Evolutionary conservation across 495 filamentous ascomycete genomes (phyloP).

Genomic region (Penicillium goetzii): DNA sequence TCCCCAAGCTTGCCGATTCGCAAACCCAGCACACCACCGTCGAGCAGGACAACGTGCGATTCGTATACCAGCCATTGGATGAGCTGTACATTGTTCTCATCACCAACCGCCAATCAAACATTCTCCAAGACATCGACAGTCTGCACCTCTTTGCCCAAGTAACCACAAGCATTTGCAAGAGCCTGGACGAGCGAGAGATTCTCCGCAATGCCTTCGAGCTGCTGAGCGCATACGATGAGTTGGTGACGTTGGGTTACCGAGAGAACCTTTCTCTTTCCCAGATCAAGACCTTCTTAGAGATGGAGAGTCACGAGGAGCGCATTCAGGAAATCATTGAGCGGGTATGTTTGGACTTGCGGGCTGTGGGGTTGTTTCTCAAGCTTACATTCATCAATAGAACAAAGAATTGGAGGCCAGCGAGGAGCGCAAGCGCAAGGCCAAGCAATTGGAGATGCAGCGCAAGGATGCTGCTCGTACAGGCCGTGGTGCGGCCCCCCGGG

Average conservation of each 20-base stretch:
- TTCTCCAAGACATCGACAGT: conserved; percentile 97
- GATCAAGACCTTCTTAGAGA: conserved; percentile 98
- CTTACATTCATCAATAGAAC: conserved; percentile 61
- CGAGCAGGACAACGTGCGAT: conserved; percentile 98
- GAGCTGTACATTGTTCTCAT: conserved; percentile 99
- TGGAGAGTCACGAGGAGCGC: conserved; percentile 98
- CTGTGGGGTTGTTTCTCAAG: conserved; percentile 12
- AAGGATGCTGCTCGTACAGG: conserved; percentile 77
- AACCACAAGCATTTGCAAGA: conserved; percentile 94
- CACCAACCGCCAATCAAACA: conserved; percentile 99
- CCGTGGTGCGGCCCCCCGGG: conserved; percentile 63
- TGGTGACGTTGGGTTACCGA: conserved; percentile 91
- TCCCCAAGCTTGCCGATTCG: conserved; percentile 93
- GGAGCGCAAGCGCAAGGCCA: conserved; percentile 96
- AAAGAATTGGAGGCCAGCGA: conserved; percentile 98
- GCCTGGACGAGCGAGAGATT: conserved; percentile 92
- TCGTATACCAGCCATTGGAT: conserved; percentile 97
- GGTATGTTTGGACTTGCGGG: conserved; percentile 51
- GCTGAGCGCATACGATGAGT: conserved; percentile 92
- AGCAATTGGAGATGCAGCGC: conserved; percentile 96
- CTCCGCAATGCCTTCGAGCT: conserved; percentile 92
- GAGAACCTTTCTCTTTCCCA: conserved; percentile 94
- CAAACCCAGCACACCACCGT: conserved; percentile 97
- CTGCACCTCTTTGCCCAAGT: conserved; percentile 97
- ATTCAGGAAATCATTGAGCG: conserved; percentile 97